These are phyloP conservation scores for Phylloporus sp. DNA, from an alignment of 768 basidiomycete genomes.

Conservation along the genomic window DNA sequence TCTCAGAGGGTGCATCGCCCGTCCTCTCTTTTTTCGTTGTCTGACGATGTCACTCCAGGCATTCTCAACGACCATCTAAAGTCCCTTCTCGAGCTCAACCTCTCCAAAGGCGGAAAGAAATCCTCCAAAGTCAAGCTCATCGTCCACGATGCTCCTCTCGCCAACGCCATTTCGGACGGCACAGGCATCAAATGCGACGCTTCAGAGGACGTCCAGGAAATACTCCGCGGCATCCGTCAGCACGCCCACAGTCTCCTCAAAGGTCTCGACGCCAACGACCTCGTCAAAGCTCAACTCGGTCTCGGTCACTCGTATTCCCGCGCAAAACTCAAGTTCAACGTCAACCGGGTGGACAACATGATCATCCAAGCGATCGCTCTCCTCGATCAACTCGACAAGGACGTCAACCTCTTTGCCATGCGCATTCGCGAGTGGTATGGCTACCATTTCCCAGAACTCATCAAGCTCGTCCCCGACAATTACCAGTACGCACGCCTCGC, in stretches of 20 bases:
- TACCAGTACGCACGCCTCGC: slow-evolving; percentile 86
- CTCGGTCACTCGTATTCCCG: slow-evolving; percentile 97
- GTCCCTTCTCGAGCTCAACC: slow-evolving; percentile 81
- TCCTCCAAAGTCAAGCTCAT: slow-evolving; percentile 67
- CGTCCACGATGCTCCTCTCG: slow-evolving; percentile 73
- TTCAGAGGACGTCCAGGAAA: slow-evolving; percentile 73
- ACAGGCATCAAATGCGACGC: slow-evolving; percentile 73
- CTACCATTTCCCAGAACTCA: slow-evolving; percentile 97
- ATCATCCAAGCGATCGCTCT: slow-evolving; percentile 99
- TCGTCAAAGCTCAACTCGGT: slow-evolving; percentile 91
- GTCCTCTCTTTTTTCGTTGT: not conserved
- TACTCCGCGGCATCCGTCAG: slow-evolving; percentile 88
- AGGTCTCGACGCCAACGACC: slow-evolving; percentile 82
- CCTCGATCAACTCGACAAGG: slow-evolving; percentile 98
- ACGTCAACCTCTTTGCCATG: slow-evolving; percentile 98
- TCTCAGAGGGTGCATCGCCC: slow-evolving; percentile 77
- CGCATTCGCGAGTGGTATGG: slow-evolving; percentile 98
- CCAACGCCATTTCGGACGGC: slow-evolving; percentile 68
- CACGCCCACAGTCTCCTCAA: slow-evolving; percentile 88
- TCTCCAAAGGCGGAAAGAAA: slow-evolving; percentile 65
- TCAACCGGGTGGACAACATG: slow-evolving; percentile 97
- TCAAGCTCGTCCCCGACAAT: slow-evolving; percentile 90
- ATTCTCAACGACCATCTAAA: slow-evolving; percentile 80
- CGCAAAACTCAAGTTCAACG: slow-evolving; percentile 97
- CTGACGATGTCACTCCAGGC: slow-evolving; percentile 41